phyloP scores from a whole-genome alignment of 306 rosid genomes.

The Quercus bicolor region DNA sequence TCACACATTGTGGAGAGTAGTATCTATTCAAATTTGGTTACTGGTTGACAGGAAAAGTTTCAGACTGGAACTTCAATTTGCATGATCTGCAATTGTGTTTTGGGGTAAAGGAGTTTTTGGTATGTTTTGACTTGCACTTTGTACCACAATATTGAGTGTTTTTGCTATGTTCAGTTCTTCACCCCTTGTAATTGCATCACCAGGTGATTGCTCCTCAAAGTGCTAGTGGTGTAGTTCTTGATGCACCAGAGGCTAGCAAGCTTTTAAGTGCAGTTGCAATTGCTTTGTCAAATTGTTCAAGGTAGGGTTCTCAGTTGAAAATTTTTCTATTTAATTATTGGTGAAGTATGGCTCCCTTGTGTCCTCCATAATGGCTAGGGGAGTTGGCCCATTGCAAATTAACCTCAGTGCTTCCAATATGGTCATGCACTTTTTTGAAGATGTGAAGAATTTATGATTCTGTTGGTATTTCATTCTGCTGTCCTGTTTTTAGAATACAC shows the following conservation, averaged over 20 bases:
- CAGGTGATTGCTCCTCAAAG: conserved; percentile 97
- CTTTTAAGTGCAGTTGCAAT: conserved; percentile 94
- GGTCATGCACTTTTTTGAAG: neutral
- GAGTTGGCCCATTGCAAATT: neutral
- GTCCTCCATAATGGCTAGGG: neutral
- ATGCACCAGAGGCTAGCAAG: conserved; percentile 94
- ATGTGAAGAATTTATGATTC: neutral
- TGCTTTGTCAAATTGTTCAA: conserved; percentile 93
- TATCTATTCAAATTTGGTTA: conserved; percentile 28
- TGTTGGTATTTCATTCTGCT: neutral
- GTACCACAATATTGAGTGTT: neutral
- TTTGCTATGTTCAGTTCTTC: neutral
- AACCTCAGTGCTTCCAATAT: neutral
- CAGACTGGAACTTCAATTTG: conserved; percentile 57
- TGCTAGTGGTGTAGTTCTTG: conserved; percentile 96
- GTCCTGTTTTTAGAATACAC: neutral
- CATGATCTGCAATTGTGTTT: conserved; percentile 85
- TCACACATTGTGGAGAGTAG: neutral
- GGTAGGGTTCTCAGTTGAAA: conserved; percentile 36
- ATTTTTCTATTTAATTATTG: neutral
- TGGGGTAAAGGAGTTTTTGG: conserved; percentile 93
- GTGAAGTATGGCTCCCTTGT: conserved; percentile 13
- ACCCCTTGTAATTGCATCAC: conserved; percentile 23
- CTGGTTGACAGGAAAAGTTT: conserved; percentile 38
- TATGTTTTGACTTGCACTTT: conserved; percentile 35